Evolutionary conservation across 73 alveolate genomes (phyloP).

Genomic region (Symbiodinium pilosum): DNA sequence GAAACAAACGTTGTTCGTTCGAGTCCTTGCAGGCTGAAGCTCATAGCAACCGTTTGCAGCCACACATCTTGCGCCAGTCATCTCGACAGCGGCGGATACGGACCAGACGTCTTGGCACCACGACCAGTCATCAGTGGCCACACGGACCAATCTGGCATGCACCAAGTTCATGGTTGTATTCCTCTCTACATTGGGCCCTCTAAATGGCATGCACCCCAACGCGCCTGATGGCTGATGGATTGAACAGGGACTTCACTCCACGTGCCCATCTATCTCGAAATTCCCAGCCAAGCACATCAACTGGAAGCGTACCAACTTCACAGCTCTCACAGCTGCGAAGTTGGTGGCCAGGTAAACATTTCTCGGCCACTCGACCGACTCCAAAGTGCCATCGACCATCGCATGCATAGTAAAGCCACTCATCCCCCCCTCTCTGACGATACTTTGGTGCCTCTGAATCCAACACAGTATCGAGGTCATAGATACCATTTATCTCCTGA

Average conservation of each 20-base stretch:
- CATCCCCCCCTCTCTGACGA: not conserved
- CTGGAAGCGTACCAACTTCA: not conserved
- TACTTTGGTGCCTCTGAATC: not conserved
- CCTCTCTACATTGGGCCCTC: too few species aligned
- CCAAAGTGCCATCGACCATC: conserved; percentile 5
- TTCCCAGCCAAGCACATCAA: not conserved
- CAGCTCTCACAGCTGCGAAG: not conserved
- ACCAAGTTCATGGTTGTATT: too few species aligned
- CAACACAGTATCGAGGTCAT: not conserved
- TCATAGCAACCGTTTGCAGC: not conserved
- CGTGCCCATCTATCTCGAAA: not conserved
- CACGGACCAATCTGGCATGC: not conserved
- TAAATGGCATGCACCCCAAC: too few species aligned
- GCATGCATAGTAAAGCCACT: not conserved
- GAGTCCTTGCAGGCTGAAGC: not conserved
- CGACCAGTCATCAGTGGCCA: not conserved
- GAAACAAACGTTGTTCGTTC: too few species aligned
- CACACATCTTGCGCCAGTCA: not conserved
- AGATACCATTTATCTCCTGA: not conserved
- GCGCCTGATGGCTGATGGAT: not conserved
- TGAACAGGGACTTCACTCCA: not conserved
- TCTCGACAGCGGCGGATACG: not conserved
- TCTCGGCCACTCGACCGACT: not conserved
- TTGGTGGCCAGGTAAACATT: not conserved
- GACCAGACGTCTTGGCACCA: not conserved